Evolutionary conservation across 768 basidiomycete species (phyloP), one percentile per base, ranked within the genome.

Genomic region (Saitozyma sp.): DNA sequence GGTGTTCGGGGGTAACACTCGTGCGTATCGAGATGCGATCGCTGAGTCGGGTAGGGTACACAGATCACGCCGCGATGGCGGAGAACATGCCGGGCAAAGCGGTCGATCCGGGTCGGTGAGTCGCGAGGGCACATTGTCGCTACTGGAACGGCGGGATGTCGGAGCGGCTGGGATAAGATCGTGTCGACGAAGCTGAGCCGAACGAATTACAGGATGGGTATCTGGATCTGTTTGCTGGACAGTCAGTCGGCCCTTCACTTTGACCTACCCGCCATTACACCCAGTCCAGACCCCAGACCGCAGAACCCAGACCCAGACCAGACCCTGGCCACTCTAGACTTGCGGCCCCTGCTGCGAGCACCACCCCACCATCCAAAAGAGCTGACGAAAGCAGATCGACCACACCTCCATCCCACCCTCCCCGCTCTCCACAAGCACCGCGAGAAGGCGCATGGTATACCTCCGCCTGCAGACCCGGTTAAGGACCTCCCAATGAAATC

Each of bases 341-440:
- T n/a, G n/a, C n/a, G n/a, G n/a, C n/a, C n/a, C n/a, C n/a, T n/a
- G n/a, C n/a, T n/a, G n/a, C n/a, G n/a, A n/a, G n/a, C n/a, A n/a
- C n/a, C n/a, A n/a, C 13, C 14, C 43, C 37, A 7, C n/a, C 42
- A 37, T n/a, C 9, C 20, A 42, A 50, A 38, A 39, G 20, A 37
- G 51, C 52, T 57, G 43, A 63, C 42, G 17, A 17, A 9, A 9
- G 0, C 43, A 68, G 71, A 74, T 16, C 49, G 55, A 39, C 67
- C 72, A 14, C 72, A 74, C 45, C 67, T 74, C 9, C 67, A 71
- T 50, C 72, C 72, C 7, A 61, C 67, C 9, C 64, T 74, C 8
- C 16, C 39, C 1, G 69, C 72, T 0, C 61, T 74, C 9, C 67
- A 74, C 48, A 71, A 68, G 64, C 72, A 74, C 51, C 69, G 72